Base-by-base conservation (phyloP, 306 rosid genomes). In the Delonix regia region DNA sequence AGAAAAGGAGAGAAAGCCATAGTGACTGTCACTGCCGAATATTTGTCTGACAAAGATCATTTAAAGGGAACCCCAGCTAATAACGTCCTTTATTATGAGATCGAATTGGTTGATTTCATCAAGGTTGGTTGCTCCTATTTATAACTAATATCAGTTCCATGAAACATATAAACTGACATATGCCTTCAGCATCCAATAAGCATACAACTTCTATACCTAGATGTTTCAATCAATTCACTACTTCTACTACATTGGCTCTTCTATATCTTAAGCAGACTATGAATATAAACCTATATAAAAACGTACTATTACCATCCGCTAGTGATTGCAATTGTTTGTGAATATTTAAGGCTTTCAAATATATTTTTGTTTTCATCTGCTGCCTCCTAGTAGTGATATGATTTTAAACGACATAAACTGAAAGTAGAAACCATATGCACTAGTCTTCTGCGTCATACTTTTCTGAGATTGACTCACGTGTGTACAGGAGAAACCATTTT, bases 401-500 rank as follows among this genome's bases (percentile, higher is more conserved):
- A 36, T 55, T 69, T 30, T 69, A 33, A 69, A 55, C 6, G 10
- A 27, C 57, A 22, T 13, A 60, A 47, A 47, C 7, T 47, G 7
- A 47, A 7, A 14, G 30, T 33, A 4, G 78, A 63, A 63, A 49
- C 19, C 61, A 64, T 67, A 12, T 51, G 8, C 68, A 15, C n/a
- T 36, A 14, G 15, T 16, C 13, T n/a, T 14, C 16, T 21, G 9
- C 41, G 44, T 45, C 55, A 44, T 41, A 6, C n/a, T 61, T 10
- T 64, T 51, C 68, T 56, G 68, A 75, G 52, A 27, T 41, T 41
- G 41, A 56, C 30, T 76, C 3, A 75, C 19, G 2, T 84, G 55
- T 82, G 57, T 42, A 38, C 82, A 90, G 93, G 96, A 87, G 78
- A 91, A 86, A 45, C 89, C 89, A 61, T 86, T 84, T 76, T 91